phyloP scores from a whole-genome alignment of 2,329 filamentous ascomycete species.

The Trichoderma hamatum region DNA sequence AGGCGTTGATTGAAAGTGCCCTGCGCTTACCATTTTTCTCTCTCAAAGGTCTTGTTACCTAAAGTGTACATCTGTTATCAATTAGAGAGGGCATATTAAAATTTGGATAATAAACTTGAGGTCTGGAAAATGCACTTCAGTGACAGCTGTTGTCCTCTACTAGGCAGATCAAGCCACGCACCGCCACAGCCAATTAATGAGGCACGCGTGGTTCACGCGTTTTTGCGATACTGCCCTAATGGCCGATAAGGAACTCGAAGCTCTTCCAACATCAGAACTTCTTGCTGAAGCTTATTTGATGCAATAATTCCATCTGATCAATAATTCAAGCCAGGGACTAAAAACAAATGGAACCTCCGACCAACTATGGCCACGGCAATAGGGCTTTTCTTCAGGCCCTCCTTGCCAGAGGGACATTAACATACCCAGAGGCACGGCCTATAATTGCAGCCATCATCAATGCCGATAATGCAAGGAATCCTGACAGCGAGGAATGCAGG shows the following conservation, averaged over 20 bases:
- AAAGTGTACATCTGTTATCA: not conserved
- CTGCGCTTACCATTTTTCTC: not conserved
- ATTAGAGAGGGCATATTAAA: not conserved
- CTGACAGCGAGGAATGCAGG: slow-evolving; percentile 44
- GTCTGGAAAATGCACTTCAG: not conserved
- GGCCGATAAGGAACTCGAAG: not conserved
- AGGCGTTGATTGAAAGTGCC: not conserved
- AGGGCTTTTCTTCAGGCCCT: slow-evolving; percentile 91
- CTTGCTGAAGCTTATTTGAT: not conserved
- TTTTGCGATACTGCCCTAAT: slow-evolving; percentile 4
- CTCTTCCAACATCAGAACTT: not conserved
- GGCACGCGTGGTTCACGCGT: slow-evolving; percentile 20
- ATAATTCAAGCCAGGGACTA: no score
- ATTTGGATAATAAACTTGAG: not conserved
- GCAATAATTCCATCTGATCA: not conserved
- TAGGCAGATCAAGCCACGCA: slow-evolving; percentile 10
- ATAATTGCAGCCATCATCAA: slow-evolving; percentile 77
- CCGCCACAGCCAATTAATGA: slow-evolving; percentile 28
- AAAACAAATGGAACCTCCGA: slow-evolving; percentile 35
- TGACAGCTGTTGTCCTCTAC: not conserved
- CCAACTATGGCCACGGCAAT: slow-evolving; percentile 63
- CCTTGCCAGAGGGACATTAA: slow-evolving; percentile 76
- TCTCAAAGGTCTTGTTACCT: not conserved
- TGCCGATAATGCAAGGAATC: slow-evolving; percentile 49
- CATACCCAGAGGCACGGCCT: slow-evolving; percentile 70